These are phyloP conservation scores for Peziza echinospora DNA, from an alignment of 495 filamentous ascomycete genomes.

Conservation along the genomic window DNA sequence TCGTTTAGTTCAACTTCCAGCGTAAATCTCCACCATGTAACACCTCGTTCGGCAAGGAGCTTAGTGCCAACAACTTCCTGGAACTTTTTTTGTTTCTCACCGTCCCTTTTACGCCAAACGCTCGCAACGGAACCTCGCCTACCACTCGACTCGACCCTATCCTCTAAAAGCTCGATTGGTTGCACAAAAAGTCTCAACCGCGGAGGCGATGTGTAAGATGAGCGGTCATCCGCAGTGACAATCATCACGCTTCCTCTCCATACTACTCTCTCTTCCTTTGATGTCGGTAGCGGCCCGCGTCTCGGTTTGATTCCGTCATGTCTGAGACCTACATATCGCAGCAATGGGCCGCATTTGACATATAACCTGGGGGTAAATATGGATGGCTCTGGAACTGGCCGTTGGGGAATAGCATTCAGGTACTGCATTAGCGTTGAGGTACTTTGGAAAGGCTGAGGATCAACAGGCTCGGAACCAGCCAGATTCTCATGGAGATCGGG, in stretches of 20 bases:
- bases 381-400: conserved; percentile 30
- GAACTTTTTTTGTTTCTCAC: conserved; percentile 52
- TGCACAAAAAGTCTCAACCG: conserved; percentile 65
- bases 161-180: conserved; percentile 52
- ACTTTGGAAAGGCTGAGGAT: conserved; percentile 10
- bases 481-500: conserved; percentile 1
- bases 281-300: conserved; percentile 15
- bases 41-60: conserved; percentile 63
- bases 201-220: conserved; percentile 58
- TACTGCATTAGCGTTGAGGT: conserved; percentile 15
- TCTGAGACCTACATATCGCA: conserved; percentile 72
- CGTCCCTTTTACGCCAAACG: conserved; percentile 27
- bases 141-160: conserved; percentile 24
- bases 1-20: conserved; percentile 68
- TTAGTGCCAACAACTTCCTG: conserved; percentile 62
- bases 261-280: conserved; percentile 39
- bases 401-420: conserved; percentile 12
- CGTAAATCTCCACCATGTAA: conserved; percentile 93
- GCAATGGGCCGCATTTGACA: conserved; percentile 70
- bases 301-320: conserved; percentile 21
- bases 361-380: conserved; percentile 64
- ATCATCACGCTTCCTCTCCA: conserved; percentile 93
- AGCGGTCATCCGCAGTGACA: conserved; percentile 62
- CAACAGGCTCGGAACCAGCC: not conserved
- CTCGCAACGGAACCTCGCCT: not conserved